phyloP scores from a whole-genome alignment of 768 basidiomycete genomes.

The Fomitopsis pulvina region DNA sequence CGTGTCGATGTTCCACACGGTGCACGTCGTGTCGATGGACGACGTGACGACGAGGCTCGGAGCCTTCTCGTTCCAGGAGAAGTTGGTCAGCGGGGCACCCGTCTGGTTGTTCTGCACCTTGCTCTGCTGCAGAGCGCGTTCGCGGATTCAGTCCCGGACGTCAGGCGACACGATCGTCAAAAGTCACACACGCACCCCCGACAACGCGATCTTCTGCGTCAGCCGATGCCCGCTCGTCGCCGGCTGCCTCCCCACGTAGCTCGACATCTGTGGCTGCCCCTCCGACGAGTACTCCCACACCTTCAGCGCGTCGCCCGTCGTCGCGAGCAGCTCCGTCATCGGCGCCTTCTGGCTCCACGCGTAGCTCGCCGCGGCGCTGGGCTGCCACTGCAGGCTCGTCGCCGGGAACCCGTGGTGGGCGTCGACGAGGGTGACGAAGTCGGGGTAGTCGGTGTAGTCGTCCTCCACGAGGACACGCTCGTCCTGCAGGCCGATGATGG shows the following conservation, averaged over 20 bases:
- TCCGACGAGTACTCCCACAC: conserved; percentile 87
- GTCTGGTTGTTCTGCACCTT: conserved; percentile 82
- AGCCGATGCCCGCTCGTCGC: conserved; percentile 54
- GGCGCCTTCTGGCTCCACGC: conserved; percentile 64
- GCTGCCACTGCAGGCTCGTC: conserved; percentile 92
- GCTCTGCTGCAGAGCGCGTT: conserved; percentile 50
- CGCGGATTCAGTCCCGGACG: neutral
- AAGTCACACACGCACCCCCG: conserved; percentile 53
- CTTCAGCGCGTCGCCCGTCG: conserved; percentile 88
- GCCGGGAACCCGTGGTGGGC: conserved; percentile 89
- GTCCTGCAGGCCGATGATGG: conserved; percentile 73
- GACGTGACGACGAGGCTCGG: conserved; percentile 93
- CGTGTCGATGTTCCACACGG: conserved; percentile 97
- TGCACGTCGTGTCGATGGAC: conserved; percentile 97
- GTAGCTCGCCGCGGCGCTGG: conserved; percentile 55
- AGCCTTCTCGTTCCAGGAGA: conserved; percentile 95
- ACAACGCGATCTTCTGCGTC: conserved; percentile 68
- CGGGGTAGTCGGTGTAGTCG: conserved; percentile 74
- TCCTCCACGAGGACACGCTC: conserved; percentile 86
- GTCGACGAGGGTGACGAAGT: conserved; percentile 83
- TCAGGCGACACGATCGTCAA: neutral
- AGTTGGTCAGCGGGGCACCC: conserved; percentile 90
- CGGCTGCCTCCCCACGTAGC: conserved; percentile 66
- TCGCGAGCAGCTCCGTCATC: conserved; percentile 79
- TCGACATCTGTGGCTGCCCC: conserved; percentile 45